These are phyloP conservation scores for Paraconiothyrium brasiliense DNA, from an alignment of 2,329 filamentous ascomycete species.

Conservation along the genomic window DNA sequence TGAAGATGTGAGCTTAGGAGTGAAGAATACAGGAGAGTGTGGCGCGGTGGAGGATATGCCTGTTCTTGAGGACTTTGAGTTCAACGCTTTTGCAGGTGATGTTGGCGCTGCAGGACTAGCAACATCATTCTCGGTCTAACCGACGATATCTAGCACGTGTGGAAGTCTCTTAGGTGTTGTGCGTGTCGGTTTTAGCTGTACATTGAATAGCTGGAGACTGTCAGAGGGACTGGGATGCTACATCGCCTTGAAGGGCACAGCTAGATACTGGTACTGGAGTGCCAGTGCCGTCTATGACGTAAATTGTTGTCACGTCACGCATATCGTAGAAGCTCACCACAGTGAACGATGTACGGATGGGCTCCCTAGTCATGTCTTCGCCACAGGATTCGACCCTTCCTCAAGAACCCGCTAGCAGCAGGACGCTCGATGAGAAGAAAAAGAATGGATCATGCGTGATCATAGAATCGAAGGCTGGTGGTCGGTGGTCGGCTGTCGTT, in stretches of 20 bases:
- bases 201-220: too few species aligned
- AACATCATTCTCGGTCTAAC: not conserved
- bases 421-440: conserved; percentile 1
- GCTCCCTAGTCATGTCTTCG: too few species aligned
- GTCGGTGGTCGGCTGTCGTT: not conserved
- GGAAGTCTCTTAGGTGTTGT: not conserved
- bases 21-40: not conserved
- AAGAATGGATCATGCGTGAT: not conserved
- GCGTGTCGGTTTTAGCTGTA: too few species aligned
- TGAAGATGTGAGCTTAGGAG: conserved; percentile 8
- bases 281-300: too few species aligned
- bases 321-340: too few species aligned
- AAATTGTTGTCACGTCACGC: too few species aligned
- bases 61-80: not conserved
- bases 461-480: not conserved
- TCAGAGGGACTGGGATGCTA: too few species aligned
- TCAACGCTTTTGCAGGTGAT: not conserved
- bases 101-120: not conserved
- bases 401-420: conserved; percentile 3
- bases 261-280: too few species aligned
- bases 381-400: not conserved
- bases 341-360: too few species aligned
- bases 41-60: not conserved
- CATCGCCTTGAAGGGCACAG: too few species aligned
- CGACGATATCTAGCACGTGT: too few species aligned